These are phyloP conservation scores for Pistacia vera DNA, from an alignment of 345 rosid species.

Conservation along the genomic window DNA sequence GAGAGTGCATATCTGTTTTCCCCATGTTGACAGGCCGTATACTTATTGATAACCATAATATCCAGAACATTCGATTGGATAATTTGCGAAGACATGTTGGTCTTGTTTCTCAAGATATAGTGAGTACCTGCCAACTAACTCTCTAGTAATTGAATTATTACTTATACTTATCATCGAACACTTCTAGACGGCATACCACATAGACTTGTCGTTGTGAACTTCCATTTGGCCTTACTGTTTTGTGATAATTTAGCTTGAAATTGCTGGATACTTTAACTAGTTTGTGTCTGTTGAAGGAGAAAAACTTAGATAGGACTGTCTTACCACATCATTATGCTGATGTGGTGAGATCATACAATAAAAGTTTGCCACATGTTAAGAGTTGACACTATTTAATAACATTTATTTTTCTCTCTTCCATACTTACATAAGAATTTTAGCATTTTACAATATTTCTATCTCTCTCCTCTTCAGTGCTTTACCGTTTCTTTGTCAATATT, in stretches of 20 bases:
- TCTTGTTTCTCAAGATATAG: constrained; percentile 94
- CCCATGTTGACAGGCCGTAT: constrained; percentile 53
- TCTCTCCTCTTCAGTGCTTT: too few relatives aligned
- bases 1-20: neutral
- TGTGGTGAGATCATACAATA: too few relatives aligned
- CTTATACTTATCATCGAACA: neutral
- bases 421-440: too few relatives aligned
- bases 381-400: too few relatives aligned
- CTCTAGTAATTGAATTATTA: neutral
- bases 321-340: too few relatives aligned
- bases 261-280: neutral
- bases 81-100: constrained; percentile 85
- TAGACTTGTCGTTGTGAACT: neutral
- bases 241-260: neutral
- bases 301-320: too few relatives aligned
- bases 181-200: neutral
- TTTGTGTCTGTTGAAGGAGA: neutral
- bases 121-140: constrained; percentile 43
- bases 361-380: too few relatives aligned
- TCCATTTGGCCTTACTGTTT: neutral
- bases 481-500: too few relatives aligned
- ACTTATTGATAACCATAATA: constrained; percentile 63
- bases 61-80: constrained; percentile 55
- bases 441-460: too few relatives aligned
- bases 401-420: too few relatives aligned